phyloP scores from a whole-genome alignment of 768 basidiomycete species.

The Lactarius vividus region DNA sequence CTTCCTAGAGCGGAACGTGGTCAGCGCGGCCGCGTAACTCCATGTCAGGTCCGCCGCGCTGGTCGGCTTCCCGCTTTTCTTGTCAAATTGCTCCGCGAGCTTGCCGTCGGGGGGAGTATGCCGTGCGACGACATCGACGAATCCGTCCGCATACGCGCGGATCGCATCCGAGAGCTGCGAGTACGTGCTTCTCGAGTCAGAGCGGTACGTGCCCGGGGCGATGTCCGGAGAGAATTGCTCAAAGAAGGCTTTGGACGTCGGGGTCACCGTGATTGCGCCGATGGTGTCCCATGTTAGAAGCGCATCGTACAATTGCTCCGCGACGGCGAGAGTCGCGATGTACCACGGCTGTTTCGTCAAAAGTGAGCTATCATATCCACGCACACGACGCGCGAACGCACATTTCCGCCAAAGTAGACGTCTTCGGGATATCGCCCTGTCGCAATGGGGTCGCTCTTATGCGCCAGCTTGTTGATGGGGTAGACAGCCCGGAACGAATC shows the following conservation, averaged over 20 bases:
- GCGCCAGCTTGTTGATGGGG: slow-evolving; percentile 55
- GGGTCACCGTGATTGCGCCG: slow-evolving; percentile 51
- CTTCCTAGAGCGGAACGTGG: slow-evolving; percentile 54
- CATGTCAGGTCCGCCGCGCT: slow-evolving; percentile 70
- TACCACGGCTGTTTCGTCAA: slow-evolving; percentile 61
- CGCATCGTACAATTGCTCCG: slow-evolving; percentile 74
- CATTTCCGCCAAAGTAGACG: slow-evolving; percentile 67
- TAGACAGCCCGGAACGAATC: slow-evolving; percentile 71
- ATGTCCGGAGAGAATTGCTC: slow-evolving; percentile 52
- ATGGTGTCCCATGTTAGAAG: slow-evolving; percentile 61
- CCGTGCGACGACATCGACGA: slow-evolving; percentile 53
- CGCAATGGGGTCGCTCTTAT: slow-evolving; percentile 54
- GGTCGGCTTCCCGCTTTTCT: slow-evolving; percentile 46
- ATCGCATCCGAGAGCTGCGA: slow-evolving; percentile 48
- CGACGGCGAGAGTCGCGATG: slow-evolving; percentile 64
- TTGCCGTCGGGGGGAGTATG: slow-evolving; percentile 59
- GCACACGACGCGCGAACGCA: slow-evolving; percentile 35
- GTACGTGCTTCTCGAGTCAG: slow-evolving; percentile 46
- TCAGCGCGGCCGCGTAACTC: slow-evolving; percentile 68
- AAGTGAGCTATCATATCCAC: neutral
- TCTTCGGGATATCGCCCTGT: slow-evolving; percentile 78
- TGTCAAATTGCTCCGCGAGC: slow-evolving; percentile 62
- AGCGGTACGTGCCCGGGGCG: slow-evolving; percentile 50
- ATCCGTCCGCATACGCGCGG: slow-evolving; percentile 59
- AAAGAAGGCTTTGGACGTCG: slow-evolving; percentile 68